Evolutionary conservation across 2,329 filamentous ascomycete species (phyloP).

Genomic region (Escovopsis sp.): DNA sequence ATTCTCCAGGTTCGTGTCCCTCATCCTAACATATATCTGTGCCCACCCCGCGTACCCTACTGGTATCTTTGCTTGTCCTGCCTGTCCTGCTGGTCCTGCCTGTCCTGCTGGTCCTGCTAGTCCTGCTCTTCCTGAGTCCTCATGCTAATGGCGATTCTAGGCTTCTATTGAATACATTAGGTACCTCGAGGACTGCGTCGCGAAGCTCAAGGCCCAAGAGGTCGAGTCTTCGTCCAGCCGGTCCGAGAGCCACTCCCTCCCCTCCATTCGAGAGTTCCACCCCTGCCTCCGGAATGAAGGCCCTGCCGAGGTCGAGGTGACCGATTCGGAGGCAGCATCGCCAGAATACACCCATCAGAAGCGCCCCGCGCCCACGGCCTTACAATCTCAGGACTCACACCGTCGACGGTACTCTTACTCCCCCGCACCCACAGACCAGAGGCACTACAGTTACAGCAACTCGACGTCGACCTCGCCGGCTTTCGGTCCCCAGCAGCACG

Average conservation of each 20-base stretch:
- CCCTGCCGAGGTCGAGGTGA: slow-evolving; percentile 46
- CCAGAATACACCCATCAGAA: slow-evolving; percentile 26
- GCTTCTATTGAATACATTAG: slow-evolving; percentile 93
- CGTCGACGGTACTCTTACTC: slow-evolving; percentile 39
- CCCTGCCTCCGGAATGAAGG: slow-evolving; percentile 26
- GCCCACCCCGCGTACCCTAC: too few relatives aligned
- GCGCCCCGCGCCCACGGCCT: slow-evolving; percentile 34
- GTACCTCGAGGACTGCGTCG: slow-evolving; percentile 81
- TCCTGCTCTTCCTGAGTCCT: too few relatives aligned
- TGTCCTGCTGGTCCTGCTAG: too few relatives aligned
- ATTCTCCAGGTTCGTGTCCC: slow-evolving; percentile 63
- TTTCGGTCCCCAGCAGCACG: slow-evolving; percentile 35
- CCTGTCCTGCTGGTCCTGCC: too few relatives aligned
- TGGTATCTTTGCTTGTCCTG: too few relatives aligned
- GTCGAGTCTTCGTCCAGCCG: slow-evolving; percentile 17
- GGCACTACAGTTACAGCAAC: slow-evolving; percentile 34
- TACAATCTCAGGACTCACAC: slow-evolving; percentile 29
- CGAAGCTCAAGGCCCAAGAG: slow-evolving; percentile 55
- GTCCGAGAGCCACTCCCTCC: slow-evolving; percentile 17
- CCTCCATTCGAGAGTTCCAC: slow-evolving; percentile 25
- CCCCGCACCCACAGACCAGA: slow-evolving; percentile 34
- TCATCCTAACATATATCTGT: not conserved
- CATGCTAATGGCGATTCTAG: slow-evolving; percentile 29
- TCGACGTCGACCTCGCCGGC: slow-evolving; percentile 41
- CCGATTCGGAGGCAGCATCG: slow-evolving; percentile 34